These are phyloP conservation scores for Debaryomyces maramus DNA, from an alignment of 805 yeast genomes.

Conservation along the genomic window DNA sequence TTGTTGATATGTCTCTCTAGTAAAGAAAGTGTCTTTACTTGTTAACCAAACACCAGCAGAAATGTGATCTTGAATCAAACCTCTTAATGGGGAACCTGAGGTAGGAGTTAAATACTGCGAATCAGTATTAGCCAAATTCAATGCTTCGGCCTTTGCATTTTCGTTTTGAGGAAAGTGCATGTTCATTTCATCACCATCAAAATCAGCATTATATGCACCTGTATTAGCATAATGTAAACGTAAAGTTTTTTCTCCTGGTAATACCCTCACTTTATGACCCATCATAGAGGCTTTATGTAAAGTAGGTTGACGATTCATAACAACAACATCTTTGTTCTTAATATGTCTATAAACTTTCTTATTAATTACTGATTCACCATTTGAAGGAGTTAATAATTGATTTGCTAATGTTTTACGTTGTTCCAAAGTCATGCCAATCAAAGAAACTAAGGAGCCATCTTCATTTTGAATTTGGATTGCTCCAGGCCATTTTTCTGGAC, in stretches of 20 bases:
- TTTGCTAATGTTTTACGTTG: conserved; percentile 95
- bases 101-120: conserved; percentile 98
- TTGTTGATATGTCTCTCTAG: conserved; percentile 91
- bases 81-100: conserved; percentile 97
- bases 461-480: conserved; percentile 95
- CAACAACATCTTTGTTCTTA: conserved; percentile 89
- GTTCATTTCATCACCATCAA: conserved; percentile 99
- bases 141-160: conserved; percentile 94
- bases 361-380: conserved; percentile 63
- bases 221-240: conserved; percentile 98
- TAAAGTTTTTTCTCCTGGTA: conserved; percentile 96
- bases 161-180: conserved; percentile 99
- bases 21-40: conserved; percentile 85
- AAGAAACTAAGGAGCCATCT: conserved; percentile 80
- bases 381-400: conserved; percentile 86
- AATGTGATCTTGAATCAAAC: conserved; percentile 97
- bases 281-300: conserved; percentile 99
- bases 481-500: conserved; percentile 99
- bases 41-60: conserved; percentile 99
- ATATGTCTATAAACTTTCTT: conserved; percentile 95
- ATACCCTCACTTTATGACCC: conserved; percentile 97
- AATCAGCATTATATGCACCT: conserved; percentile 98
- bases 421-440: conserved; percentile 86
- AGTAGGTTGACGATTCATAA: conserved; percentile 99
- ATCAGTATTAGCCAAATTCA: conserved; percentile 93